Conservation (phyloP, 805 yeast species). For the Hanseniaspora vineae region DNA sequence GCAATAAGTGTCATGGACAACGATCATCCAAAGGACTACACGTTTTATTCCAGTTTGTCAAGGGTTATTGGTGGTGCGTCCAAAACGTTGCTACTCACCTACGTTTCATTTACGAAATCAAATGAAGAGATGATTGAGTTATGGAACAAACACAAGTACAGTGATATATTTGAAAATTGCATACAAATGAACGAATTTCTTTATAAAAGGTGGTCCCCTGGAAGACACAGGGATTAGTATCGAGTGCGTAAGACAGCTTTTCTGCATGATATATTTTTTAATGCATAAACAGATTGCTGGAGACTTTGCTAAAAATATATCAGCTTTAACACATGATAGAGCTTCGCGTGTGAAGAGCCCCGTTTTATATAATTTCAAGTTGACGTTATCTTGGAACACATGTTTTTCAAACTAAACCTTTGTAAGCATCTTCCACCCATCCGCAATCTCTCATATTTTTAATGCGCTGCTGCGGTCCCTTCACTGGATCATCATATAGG, state of each 20-base stretch:
- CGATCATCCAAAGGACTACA: constrained; percentile 28
- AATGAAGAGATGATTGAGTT: constrained; percentile 17
- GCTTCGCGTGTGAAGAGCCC: too few species aligned
- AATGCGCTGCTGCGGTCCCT: constrained; percentile 32
- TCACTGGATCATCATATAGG: constrained; percentile 32
- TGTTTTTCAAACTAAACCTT: constrained; percentile 32
- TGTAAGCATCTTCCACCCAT: constrained; percentile 66
- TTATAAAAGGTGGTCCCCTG: constrained; percentile 76
- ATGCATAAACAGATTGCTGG: too few species aligned
- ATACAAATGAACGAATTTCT: constrained; percentile 49
- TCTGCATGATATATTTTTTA: too few species aligned
- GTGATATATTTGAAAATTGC: constrained; percentile 26
- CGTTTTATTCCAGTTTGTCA: constrained; percentile 54
- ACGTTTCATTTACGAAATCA: constrained; percentile 43
- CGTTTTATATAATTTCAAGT: too few species aligned
- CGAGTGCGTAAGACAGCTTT: too few species aligned
- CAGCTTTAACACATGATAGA: too few species aligned
- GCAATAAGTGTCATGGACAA: constrained; percentile 33
- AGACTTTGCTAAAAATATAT: too few species aligned
- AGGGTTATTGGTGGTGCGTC: constrained; percentile 82
- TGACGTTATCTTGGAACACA: too few species aligned
- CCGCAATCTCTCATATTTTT: constrained; percentile 66
- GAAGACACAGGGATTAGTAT: constrained; percentile 64
- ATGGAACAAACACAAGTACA: constrained; percentile 11
- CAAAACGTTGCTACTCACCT: constrained; percentile 59